Conservation (phyloP, 2,329 filamentous ascomycete species). For the Bisporella sp. region DNA sequence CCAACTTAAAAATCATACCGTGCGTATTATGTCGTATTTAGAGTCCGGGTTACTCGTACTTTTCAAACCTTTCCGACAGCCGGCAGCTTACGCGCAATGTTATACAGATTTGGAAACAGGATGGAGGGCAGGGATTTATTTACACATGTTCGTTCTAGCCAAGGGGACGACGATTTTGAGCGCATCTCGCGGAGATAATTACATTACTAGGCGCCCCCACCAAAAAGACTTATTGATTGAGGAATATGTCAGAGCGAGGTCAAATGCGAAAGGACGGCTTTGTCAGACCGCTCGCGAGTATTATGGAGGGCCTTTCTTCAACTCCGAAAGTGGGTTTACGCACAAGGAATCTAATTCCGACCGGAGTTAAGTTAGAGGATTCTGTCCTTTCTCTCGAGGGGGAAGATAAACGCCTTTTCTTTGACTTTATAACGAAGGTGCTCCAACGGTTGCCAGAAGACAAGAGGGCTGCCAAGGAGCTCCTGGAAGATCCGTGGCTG, state of each 20-base stretch:
- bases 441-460: constrained; percentile 28
- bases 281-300: constrained; percentile 5
- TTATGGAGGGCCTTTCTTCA: constrained; percentile 6
- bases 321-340: constrained; percentile 4
- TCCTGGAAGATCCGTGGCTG: constrained; percentile 28
- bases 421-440: constrained; percentile 27
- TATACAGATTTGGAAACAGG: constrained; percentile 9
- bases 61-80: constrained; percentile 2
- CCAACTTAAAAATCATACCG: too few relatives aligned
- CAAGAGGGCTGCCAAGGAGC: constrained; percentile 26
- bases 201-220: constrained; percentile 33
- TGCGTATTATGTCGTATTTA: not conserved
- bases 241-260: constrained; percentile 22
- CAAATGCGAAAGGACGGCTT: constrained; percentile 7
- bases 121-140: constrained; percentile 8
- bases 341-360: constrained; percentile 7
- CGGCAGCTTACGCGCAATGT: not conserved
- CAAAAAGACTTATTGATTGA: constrained; percentile 28
- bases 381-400: constrained; percentile 17
- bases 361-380: constrained; percentile 1
- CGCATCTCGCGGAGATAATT: constrained; percentile 36
- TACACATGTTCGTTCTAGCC: not conserved
- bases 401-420: constrained; percentile 25
- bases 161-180: constrained; percentile 27
- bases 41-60: constrained; percentile 1